A percentile compares a stretch with the other conserved stretches of the same genome.
These are phyloP conservation scores for Skeletonema marinoi DNA, from an alignment of 108 stramenopile genomes.

Conservation along the genomic window DNA sequence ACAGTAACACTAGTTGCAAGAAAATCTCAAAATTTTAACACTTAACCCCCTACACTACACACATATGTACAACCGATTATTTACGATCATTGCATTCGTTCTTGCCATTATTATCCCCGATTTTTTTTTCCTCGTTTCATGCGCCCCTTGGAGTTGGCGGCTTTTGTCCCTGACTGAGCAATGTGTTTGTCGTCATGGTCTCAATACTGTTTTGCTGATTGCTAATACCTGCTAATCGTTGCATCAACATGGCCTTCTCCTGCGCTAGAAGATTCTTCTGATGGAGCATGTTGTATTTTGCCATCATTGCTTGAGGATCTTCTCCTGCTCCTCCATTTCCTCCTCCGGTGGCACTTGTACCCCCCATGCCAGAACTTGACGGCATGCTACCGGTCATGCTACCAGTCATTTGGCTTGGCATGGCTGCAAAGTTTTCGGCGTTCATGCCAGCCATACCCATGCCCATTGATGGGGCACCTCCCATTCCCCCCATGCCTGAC, in stretches of 20 bases:
- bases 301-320: conserved; percentile 1
- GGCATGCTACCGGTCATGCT: background rate
- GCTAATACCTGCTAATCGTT: conserved; percentile 9
- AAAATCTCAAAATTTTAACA: no score
- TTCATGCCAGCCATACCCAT: background rate
- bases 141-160: background rate
- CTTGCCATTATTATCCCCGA: background rate
- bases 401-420: background rate
- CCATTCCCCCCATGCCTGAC: background rate
- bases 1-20: no score
- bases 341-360: background rate
- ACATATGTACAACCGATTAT: background rate
- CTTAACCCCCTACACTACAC: no score
- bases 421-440: conserved; percentile 4
- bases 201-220: background rate
- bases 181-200: background rate
- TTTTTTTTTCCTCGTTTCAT: background rate
- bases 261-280: conserved; percentile 23
- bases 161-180: background rate
- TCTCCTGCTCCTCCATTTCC: background rate
- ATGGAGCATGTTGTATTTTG: conserved; percentile 10
- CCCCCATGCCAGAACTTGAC: background rate
- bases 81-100: background rate
- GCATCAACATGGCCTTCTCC: conserved; percentile 32
- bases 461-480: background rate